Evolutionary conservation across 371 early-diverging fungal genomes (phyloP).

Genomic region (Fennellomyces sp.): DNA sequence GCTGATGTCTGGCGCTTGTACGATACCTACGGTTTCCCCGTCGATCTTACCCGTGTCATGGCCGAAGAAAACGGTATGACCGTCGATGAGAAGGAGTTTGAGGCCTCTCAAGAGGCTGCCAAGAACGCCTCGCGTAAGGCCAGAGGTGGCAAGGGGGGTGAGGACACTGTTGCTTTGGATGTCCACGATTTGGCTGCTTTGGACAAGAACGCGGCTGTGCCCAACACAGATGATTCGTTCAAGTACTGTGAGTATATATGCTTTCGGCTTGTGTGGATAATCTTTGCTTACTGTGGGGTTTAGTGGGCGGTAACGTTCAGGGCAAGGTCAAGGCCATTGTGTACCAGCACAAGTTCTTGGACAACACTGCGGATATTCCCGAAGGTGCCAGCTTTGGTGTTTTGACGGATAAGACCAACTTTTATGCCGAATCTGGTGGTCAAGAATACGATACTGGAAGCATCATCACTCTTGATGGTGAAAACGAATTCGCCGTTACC

Average conservation of each 20-base stretch:
- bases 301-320: conserved; percentile 66
- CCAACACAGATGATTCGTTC: conserved; percentile 88
- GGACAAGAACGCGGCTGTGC: conserved; percentile 71
- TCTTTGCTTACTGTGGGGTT: background rate
- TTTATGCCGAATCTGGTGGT: conserved; percentile 99
- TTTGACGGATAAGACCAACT: conserved; percentile 97
- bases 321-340: conserved; percentile 77
- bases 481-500: conserved; percentile 90
- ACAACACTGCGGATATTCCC: conserved; percentile 52
- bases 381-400: conserved; percentile 75
- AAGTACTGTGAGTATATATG: conserved; percentile 70
- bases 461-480: conserved; percentile 80
- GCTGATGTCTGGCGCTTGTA: conserved; percentile 98
- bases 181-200: conserved; percentile 92
- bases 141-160: conserved; percentile 61
- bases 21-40: conserved; percentile 99
- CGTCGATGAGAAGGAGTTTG: conserved; percentile 90
- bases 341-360: conserved; percentile 58
- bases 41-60: conserved; percentile 98
- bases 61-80: conserved; percentile 94
- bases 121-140: conserved; percentile 79
- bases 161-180: conserved; percentile 78
- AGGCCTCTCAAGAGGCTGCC: conserved; percentile 81
- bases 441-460: conserved; percentile 98
- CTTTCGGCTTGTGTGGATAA: too few relatives aligned